These are phyloP conservation scores for Phytopythium vexans DNA, from an alignment of 352 stramenopile genomes.

Conservation along the genomic window DNA sequence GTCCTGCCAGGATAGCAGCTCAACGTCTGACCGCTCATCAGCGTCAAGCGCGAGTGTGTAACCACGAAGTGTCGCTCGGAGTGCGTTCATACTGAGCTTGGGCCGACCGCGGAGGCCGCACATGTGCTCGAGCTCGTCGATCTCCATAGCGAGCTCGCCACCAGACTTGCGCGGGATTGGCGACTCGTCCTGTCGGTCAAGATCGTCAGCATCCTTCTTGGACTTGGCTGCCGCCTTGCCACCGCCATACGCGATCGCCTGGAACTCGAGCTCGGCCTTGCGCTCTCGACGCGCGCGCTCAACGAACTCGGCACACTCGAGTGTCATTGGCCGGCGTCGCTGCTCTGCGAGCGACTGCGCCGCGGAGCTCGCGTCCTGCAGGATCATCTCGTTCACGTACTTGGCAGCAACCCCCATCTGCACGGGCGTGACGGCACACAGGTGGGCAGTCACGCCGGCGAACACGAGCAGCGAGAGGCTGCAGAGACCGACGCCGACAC, in stretches of 20 bases:
- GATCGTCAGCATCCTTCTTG: constrained; percentile 19
- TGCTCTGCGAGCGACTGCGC: constrained; percentile 67
- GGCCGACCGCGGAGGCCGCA: neutral
- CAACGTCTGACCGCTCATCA: constrained; percentile 15
- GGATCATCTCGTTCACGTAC: constrained; percentile 87
- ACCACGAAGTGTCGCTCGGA: neutral
- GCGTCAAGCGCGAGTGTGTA: neutral
- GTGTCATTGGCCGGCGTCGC: constrained; percentile 61
- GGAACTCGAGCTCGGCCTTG: constrained; percentile 80
- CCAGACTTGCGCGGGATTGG: constrained; percentile 21
- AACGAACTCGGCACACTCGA: constrained; percentile 79
- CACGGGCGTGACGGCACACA: constrained; percentile 82
- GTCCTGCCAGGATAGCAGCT: constrained; percentile 38
- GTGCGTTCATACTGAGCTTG: neutral
- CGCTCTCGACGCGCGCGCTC: constrained; percentile 66
- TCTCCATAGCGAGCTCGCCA: constrained; percentile 60
- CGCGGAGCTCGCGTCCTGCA: constrained; percentile 78
- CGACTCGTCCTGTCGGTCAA: constrained; percentile 9
- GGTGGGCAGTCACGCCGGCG: constrained; percentile 66
- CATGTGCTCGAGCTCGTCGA: constrained; percentile 52
- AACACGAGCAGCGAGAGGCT: constrained; percentile 82
- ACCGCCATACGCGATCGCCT: constrained; percentile 73
- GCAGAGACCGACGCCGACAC: constrained; percentile 85
- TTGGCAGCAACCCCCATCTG: constrained; percentile 86
- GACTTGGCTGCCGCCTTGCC: constrained; percentile 13